phyloP scores from a whole-genome alignment of 345 rosid genomes.

The Eucalyptus camaldulensis region DNA sequence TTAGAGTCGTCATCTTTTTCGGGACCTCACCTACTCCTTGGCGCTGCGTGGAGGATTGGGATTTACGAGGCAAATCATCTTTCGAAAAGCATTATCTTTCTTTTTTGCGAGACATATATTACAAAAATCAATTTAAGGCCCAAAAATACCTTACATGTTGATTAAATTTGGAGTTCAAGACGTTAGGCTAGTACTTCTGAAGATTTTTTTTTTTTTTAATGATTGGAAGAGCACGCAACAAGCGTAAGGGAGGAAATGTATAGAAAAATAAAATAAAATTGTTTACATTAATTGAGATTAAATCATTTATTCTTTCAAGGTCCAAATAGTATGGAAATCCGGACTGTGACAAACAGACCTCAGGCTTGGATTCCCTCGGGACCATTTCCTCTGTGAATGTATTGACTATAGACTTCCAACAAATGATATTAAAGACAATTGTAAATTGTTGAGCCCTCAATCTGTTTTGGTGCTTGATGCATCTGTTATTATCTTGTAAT shows the following conservation, averaged over 20 bases:
- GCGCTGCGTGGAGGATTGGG: no score
- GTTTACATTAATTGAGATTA: background rate
- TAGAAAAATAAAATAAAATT: no score
- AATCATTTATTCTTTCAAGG: no score
- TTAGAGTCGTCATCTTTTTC: no score
- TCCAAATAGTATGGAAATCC: background rate
- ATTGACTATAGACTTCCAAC: fast-evolving
- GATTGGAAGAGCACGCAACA: background rate
- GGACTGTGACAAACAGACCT: background rate
- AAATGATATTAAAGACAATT: background rate
- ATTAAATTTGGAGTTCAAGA: background rate
- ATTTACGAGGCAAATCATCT: no score
- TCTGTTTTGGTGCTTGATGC: conserved; percentile 1
- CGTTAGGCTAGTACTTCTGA: background rate
- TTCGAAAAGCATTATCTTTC: no score
- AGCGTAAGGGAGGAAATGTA: background rate
- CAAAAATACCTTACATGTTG: no score
- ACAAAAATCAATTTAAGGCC: no score
- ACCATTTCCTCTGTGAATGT: background rate
- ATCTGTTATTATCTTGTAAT: conserved; percentile 38
- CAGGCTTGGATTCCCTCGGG: background rate
- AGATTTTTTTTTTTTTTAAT: no score
- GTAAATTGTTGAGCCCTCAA: background rate
- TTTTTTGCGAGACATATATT: no score
- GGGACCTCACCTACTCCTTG: no score